Evolutionary conservation across 129 eudicot genomes (phyloP).

Genomic region (Mikania micrantha): DNA sequence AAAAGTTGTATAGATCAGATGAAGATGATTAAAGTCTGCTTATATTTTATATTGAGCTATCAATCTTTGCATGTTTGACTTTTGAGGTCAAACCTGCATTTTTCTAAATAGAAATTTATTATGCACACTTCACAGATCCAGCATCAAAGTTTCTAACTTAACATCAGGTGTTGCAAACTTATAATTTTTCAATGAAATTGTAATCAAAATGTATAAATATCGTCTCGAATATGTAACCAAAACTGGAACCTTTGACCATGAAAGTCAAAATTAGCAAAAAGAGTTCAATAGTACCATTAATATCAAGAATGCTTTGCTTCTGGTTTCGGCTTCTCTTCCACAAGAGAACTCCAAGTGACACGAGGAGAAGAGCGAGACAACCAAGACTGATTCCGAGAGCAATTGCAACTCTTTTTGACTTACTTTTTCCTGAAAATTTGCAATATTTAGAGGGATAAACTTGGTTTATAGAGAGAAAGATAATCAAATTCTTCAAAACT

Average conservation of each 20-base stretch:
- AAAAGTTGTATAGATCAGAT: slow-evolving; percentile 4
- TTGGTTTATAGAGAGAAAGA: not conserved
- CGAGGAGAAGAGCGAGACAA: slow-evolving; percentile 34
- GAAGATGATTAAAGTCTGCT: not conserved
- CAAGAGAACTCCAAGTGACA: slow-evolving; percentile 35
- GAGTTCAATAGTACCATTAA: slow-evolving; percentile 38
- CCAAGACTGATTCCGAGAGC: slow-evolving; percentile 76
- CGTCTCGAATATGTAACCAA: too few relatives aligned
- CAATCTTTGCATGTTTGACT: not conserved
- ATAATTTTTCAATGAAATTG: not conserved
- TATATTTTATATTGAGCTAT: not conserved
- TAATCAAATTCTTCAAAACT: not conserved
- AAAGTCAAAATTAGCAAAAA: not conserved
- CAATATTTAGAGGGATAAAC: not conserved
- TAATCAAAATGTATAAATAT: not conserved
- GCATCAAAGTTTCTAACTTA: not conserved
- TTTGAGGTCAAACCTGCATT: not conserved
- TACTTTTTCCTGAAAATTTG: slow-evolving; percentile 37
- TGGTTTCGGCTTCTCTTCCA: slow-evolving; percentile 41
- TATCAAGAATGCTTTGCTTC: slow-evolving; percentile 50
- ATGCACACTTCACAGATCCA: not conserved
- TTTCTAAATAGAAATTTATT: not conserved
- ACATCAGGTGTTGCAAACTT: not conserved
- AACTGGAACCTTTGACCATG: too few relatives aligned
- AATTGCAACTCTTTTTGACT: slow-evolving; percentile 59